Evolutionary conservation across 2,329 filamentous ascomycete genomes (phyloP), one percentile per base, ranked within the genome.

Genomic region (Calonectria hongkongensis): DNA sequence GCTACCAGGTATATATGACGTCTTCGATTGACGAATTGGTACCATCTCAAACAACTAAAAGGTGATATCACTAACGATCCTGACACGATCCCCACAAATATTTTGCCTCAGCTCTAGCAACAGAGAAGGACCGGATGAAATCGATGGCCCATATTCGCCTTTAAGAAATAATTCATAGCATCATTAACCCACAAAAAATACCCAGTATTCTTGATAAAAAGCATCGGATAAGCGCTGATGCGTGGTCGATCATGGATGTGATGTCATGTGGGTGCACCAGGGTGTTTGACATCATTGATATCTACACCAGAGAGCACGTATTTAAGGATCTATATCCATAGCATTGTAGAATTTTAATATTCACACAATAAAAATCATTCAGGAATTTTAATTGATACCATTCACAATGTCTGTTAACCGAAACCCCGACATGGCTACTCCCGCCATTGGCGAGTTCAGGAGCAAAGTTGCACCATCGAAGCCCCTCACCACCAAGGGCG

Each of bases 401-500:
- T 33, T 2, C 73, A 83, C 50, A 74, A 88, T 88, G 85, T 87
- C 85, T 63, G 83, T 84, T 75, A 80, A 67, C 60, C 76, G 73
- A 65, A 91, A 92, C 81, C 80, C 87, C 51, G 86, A 91, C 28
- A 87, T 90, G 33, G 83, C 91, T 72, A 85, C 83, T 76, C 66
- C 76, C 43, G 86, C 87, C 74, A 87, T 90, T 79, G 90, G 89
- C 78, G 86, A 91, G 78, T 92, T 93, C 81, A 83, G 85, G 75
- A 86, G 87, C 73, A 85, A 84, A 27, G 85, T 90, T 2, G 83
- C 86, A 13, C 87, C 85, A 9, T 84, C 88, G 4, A 86, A 89
- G 76, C 91, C 91, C 16, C 78, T 90, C 54, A 88, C 86, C 33
- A 88, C 83, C 39, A 85, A 87, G 63, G 90, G 91, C 25, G 89